Percentiles rank a stretch among this genome's conserved stretches.
These are phyloP conservation scores for Diddensiella transvaalensis DNA, from an alignment of 805 yeast species.

Conservation along the genomic window DNA sequence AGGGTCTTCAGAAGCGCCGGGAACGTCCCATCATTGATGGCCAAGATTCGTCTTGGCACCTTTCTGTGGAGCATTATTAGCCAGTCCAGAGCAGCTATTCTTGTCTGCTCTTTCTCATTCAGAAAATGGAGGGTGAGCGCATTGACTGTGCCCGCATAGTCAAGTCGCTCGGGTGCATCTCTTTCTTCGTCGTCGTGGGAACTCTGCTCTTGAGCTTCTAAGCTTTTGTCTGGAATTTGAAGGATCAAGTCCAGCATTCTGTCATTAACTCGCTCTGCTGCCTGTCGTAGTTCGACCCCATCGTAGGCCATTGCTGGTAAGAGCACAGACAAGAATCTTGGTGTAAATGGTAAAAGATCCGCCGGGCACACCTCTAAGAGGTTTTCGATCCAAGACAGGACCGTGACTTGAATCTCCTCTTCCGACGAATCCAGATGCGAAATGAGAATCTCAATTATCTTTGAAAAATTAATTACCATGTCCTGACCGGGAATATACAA, in stretches of 20 bases:
- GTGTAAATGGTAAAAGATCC: conserved; percentile 68
- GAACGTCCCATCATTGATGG: conserved; percentile 55
- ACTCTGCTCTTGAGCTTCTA: conserved; percentile 10
- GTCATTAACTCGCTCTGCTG: conserved; percentile 55
- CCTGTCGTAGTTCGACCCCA: conserved; percentile 45
- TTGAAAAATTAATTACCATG: conserved; percentile 72
- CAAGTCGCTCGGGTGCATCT: conserved; percentile 30
- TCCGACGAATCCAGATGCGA: conserved; percentile 72
- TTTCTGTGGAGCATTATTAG: conserved; percentile 72
- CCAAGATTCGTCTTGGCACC: conserved; percentile 53
- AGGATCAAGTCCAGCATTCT: conserved; percentile 52
- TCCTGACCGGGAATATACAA: conserved; percentile 75
- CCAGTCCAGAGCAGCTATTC: conserved; percentile 88
- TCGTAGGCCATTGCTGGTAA: conserved; percentile 59
- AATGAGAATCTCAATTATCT: conserved; percentile 76
- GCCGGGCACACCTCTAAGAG: conserved; percentile 70
- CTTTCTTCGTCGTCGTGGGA: not conserved
- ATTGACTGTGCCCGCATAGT: conserved; percentile 60
- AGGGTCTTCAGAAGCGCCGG: conserved; percentile 73
- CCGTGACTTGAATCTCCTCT: conserved; percentile 72
- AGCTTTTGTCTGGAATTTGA: conserved; percentile 35
- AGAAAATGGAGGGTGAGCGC: conserved; percentile 69
- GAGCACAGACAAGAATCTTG: conserved; percentile 68
- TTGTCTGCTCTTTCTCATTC: conserved; percentile 73
- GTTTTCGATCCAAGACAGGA: conserved; percentile 76